Evolutionary conservation across 2,329 filamentous ascomycete species (phyloP).

Genomic region (Penicillium griseofulvum): DNA sequence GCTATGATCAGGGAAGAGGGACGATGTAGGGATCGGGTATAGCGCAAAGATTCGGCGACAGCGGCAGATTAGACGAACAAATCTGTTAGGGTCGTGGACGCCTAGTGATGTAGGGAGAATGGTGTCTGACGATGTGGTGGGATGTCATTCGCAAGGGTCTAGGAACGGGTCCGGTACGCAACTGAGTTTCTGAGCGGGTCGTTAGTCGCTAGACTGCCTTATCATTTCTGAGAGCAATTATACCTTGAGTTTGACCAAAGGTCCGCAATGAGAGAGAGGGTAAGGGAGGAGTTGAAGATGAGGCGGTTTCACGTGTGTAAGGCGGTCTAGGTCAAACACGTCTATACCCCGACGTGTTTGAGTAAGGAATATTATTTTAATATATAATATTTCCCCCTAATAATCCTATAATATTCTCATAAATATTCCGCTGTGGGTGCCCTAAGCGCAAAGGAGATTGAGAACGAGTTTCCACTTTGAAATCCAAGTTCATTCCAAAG

Average conservation of each 20-base stretch:
- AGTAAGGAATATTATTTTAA: not conserved
- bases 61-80: not conserved
- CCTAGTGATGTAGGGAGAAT: constrained; percentile 4
- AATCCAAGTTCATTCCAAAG: constrained; percentile 1
- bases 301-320: constrained; percentile 26
- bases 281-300: constrained; percentile 7
- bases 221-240: not conserved
- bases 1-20: not conserved
- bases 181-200: constrained; percentile 6
- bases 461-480: not conserved
- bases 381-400: not conserved
- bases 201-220: constrained; percentile 5
- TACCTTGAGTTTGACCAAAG: constrained; percentile 5
- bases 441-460: constrained; percentile 2
- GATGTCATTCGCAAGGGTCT: constrained; percentile 20
- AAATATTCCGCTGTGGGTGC: constrained; percentile 1
- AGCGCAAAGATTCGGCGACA: not conserved
- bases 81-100: constrained; percentile 6
- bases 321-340: constrained; percentile 20
- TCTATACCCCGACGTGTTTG: not conserved
- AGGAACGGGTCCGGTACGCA: not conserved
- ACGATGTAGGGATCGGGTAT: not conserved
- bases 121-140: constrained; percentile 2
- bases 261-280: not conserved
- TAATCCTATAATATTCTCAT: not conserved